Base-by-base conservation (phyloP, 2,329 filamentous ascomycete genomes). In the Metarhizium rileyi region DNA sequence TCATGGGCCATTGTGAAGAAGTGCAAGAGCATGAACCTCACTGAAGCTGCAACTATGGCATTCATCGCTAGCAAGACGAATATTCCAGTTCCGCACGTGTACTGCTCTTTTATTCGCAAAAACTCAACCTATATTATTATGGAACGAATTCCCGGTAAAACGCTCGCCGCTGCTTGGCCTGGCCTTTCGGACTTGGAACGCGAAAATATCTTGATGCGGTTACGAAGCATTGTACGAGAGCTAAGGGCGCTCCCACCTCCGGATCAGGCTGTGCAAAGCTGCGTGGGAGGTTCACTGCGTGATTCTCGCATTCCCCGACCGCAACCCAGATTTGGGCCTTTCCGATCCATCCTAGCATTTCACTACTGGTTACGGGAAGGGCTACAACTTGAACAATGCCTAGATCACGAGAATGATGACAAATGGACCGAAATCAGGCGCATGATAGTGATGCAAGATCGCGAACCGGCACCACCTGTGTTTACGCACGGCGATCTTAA, bases 81-180 rank as follows among this genome's bases (percentile, higher is more conserved):
- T 2, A 53, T 61, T 20, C 56, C 59, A 3, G 55, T 61, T 1
- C 57, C 57, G 0, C 36, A 26, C 0, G 40, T 61, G 1, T 44
- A 60, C 43, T 60, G 54, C 28, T 54, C 57, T 0, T 76, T 76
- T 46, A 48, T 61, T 1, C 60, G 66, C 48, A 63, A 65, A 9
- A 64, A 64, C 18, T 53, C 54, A 4, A 62, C 68, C 0, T 73
- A 73, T 54, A 74, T 77, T 41, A 61, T 76, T 1, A 77, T 77
- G 72, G 61, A 66, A 40, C 54, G 61, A 3, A 56, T 67, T 6
- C 53, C 52, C 1, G 66, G 64, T 12, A 18, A 50, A 10, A 18
- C 44, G 5, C 40, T 65, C 0, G 38, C 57, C 0, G 26, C 48
- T 1, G 50, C 43, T 10, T 61, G 56, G 56, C 50, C n/a, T 23